Evolutionary conservation across 2,329 filamentous ascomycete genomes (phyloP), one percentile per base, ranked within the genome.

Genomic region (Graphiopsis chlorocephala): DNA sequence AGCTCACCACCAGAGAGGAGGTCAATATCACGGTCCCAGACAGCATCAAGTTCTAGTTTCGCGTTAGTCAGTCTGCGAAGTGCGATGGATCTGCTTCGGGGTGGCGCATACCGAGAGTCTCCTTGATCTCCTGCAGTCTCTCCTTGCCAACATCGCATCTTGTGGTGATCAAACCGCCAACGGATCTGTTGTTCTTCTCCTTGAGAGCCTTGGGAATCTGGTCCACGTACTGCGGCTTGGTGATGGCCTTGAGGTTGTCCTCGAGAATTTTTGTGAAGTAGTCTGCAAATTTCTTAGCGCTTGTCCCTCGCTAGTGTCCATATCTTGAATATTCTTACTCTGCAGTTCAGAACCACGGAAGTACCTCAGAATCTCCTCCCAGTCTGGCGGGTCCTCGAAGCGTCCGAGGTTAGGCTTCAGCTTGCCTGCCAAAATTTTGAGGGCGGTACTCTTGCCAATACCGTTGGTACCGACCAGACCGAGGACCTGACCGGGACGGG

Each of bases 391-490:
- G 80, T 98, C 96, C 71, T 98, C 93, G 78, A 91, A 97, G 76
- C 90, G 87, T 70, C 96, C 95, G 80, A 99, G 80, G 79, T 99
- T 99, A 66, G 95, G 95, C 87, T 99, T 99, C 75, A 99, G 85
- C 83, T 98, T 99, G 77, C 95, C 95, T 75, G 92, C 96, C 74
- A 99, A 88, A 78, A 99, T 97, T 85, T 99, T 99, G 79, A 99
- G 83, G 10, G 95, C 96, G n/a, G 95, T 99, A 83, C 93, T 97
- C 88, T 99, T 99, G 81, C 95, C 95, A 74, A 98, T 99, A 92
- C 96, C 95, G 88, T 99, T 99, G 73, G 95, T 98, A 79, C 95
- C 96, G 52, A 99, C 96, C 61, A 99, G 86, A 83, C 95, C 95
- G 65, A 99, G 82, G 31, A 99, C 96, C 77, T 98, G 92, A 68